These are phyloP conservation scores for Elsinoe ampelina DNA, from an alignment of 2,329 filamentous ascomycete species.

Conservation along the genomic window DNA sequence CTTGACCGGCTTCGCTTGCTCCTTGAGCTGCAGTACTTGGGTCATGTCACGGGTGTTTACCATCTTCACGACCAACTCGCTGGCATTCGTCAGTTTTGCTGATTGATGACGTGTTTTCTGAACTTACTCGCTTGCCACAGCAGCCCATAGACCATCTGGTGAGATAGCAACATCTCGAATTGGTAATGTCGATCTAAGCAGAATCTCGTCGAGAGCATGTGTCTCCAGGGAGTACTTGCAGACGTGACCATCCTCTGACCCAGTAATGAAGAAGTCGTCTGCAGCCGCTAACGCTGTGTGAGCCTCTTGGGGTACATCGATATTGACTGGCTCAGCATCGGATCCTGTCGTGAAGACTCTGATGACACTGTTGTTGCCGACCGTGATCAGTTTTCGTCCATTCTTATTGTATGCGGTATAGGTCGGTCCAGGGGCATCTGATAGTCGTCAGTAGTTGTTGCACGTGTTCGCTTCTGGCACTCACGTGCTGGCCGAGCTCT, in stretches of 20 bases:
- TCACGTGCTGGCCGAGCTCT: conserved; percentile 53
- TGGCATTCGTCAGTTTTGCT: conserved; percentile 22
- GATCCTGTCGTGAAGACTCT: conserved; percentile 86
- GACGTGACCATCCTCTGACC: conserved; percentile 91
- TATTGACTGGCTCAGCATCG: conserved; percentile 82
- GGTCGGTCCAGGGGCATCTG: conserved; percentile 77
- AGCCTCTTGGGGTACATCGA: conserved; percentile 83
- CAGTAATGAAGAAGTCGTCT: conserved; percentile 76
- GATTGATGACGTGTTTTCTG: background rate
- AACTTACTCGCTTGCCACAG: conserved; percentile 81
- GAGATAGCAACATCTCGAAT: conserved; percentile 80
- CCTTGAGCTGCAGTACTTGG: conserved; percentile 66
- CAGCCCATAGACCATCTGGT: conserved; percentile 74
- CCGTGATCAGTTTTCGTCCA: conserved; percentile 77
- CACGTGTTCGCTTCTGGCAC: conserved; percentile 20
- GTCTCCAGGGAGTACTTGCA: conserved; percentile 78
- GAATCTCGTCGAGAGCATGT: conserved; percentile 66
- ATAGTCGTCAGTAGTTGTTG: conserved; percentile 1
- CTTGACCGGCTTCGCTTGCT: conserved; percentile 81
- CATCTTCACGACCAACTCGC: conserved; percentile 80
- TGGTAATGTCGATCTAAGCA: conserved; percentile 75
- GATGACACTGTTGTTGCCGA: conserved; percentile 86
- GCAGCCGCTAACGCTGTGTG: conserved; percentile 70
- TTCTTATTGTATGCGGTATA: conserved; percentile 84
- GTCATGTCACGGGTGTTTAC: conserved; percentile 73